These are phyloP conservation scores for Curvularia sp. DNA, from an alignment of 2,329 filamentous ascomycete species.

Conservation along the genomic window DNA sequence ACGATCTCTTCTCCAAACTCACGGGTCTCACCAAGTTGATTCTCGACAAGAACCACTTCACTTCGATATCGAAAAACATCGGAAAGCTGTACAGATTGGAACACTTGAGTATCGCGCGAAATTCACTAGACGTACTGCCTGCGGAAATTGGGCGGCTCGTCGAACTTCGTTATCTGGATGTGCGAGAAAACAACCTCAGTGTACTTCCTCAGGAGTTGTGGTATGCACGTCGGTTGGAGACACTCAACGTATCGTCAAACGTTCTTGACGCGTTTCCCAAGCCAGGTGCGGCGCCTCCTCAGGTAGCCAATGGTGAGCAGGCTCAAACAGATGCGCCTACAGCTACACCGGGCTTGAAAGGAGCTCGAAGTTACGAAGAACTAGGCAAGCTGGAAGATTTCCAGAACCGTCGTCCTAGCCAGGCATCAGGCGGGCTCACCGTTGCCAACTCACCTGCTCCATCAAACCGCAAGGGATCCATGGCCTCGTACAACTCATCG, in stretches of 20 bases:
- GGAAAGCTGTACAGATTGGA: conserved; percentile 84
- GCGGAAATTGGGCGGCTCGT: conserved; percentile 85
- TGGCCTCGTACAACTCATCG: conserved; percentile 75
- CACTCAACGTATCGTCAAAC: conserved; percentile 93
- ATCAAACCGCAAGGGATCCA: conserved; percentile 76
- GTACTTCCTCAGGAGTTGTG: conserved; percentile 92
- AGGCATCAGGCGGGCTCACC: conserved; percentile 75
- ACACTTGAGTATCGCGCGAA: conserved; percentile 92
- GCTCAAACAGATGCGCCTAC: conserved; percentile 51
- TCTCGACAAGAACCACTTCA: conserved; percentile 94
- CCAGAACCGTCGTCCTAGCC: conserved; percentile 77
- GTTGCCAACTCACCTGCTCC: conserved; percentile 75
- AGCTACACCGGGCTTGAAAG: conserved; percentile 51
- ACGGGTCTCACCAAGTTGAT: conserved; percentile 85
- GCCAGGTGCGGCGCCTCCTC: conserved; percentile 73
- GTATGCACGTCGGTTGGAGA: conserved; percentile 90
- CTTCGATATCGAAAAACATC: conserved; percentile 84
- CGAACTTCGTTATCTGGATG: conserved; percentile 84
- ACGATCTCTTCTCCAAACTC: conserved; percentile 86
- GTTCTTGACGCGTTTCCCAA: conserved; percentile 91
- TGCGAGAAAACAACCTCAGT: conserved; percentile 91
- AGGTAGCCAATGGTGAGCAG: conserved; percentile 38
- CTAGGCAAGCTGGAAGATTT: conserved; percentile 70
- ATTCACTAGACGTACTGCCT: conserved; percentile 83
- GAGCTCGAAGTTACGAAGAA: conserved; percentile 79